phyloP scores from a whole-genome alignment of 257 asterid species.

The Nicotiana paniculata region DNA sequence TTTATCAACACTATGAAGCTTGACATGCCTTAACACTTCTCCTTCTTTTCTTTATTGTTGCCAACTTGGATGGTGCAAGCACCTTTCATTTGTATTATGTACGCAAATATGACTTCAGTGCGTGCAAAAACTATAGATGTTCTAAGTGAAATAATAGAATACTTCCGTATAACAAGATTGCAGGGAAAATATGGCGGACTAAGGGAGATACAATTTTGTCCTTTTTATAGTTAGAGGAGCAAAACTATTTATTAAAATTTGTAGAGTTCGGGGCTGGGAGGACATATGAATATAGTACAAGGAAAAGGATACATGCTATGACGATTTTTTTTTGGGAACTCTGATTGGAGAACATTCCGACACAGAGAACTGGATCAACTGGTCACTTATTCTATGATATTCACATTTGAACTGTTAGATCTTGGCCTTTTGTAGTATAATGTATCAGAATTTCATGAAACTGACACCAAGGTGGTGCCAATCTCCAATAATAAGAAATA shows the following conservation, averaged over 20 bases:
- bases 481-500: background rate
- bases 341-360: too few relatives aligned
- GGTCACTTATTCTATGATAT: too few relatives aligned
- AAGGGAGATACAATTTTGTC: background rate
- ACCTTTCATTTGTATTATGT: background rate
- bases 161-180: background rate
- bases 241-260: background rate
- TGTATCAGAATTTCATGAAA: background rate
- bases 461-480: background rate
- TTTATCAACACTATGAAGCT: background rate
- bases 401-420: background rate
- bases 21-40: background rate
- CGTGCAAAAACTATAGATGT: background rate
- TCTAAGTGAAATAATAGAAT: background rate
- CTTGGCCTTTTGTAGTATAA: too few relatives aligned
- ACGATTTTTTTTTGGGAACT: too few relatives aligned
- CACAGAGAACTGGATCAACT: too few relatives aligned
- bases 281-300: too few relatives aligned
- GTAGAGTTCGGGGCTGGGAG: too few relatives aligned
- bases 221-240: background rate
- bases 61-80: background rate
- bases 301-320: too few relatives aligned
- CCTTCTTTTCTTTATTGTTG: background rate
- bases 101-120: background rate
- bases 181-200: background rate